Conservation (phyloP, 495 filamentous ascomycete species). For the Aspergillus kassunensis region DNA sequence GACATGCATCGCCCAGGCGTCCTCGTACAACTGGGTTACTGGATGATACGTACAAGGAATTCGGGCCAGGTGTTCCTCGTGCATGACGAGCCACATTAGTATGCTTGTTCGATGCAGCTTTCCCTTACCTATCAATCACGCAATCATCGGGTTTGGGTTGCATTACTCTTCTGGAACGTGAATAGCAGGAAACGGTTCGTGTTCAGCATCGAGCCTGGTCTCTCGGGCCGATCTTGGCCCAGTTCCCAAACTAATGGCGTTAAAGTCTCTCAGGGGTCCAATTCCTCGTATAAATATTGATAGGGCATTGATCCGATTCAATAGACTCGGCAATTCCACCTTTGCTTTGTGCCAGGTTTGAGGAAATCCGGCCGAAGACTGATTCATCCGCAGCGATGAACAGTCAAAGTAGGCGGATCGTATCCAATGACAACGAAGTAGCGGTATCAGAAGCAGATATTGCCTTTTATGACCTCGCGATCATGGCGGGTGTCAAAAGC, state of each 20-base stretch:
- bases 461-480: not conserved
- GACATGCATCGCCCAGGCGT: not conserved
- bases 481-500: too few relatives aligned
- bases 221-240: constrained; percentile 6
- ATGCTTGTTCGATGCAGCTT: constrained; percentile 5
- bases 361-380: too few relatives aligned
- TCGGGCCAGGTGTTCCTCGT: constrained; percentile 6
- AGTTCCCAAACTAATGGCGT: not conserved
- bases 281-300: not conserved
- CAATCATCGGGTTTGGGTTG: not conserved
- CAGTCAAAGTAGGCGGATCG: too few relatives aligned
- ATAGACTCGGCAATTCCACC: not conserved
- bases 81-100: not conserved
- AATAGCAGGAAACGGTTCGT: not conserved
- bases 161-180: constrained; percentile 5
- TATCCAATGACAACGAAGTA: too few relatives aligned
- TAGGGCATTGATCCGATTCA: not conserved
- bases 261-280: not conserved
- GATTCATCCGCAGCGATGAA: too few relatives aligned
- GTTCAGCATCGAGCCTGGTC: constrained; percentile 1
- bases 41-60: not conserved
- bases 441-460: too few relatives aligned
- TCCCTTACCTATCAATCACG: constrained; percentile 6
- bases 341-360: not conserved
- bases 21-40: not conserved